Evolutionary conservation across 495 filamentous ascomycete species (phyloP).

Genomic region (Elaphomyces granulatus): DNA sequence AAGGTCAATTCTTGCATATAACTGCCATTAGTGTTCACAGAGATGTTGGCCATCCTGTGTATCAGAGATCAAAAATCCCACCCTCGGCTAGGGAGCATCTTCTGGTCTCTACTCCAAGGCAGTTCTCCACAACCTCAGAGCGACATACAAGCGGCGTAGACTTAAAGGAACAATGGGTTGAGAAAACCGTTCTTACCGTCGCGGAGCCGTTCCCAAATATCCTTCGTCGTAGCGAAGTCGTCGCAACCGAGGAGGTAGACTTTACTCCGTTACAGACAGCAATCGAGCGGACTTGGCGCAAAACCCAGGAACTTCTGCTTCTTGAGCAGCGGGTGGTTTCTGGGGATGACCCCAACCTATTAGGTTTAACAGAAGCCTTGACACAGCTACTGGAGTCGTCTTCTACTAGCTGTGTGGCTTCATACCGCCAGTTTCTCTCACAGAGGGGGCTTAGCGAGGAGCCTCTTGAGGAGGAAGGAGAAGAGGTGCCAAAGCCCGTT

Average conservation of each 20-base stretch:
- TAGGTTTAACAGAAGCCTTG: slow-evolving; percentile 56
- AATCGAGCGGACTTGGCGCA: slow-evolving; percentile 78
- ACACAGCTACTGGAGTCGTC: slow-evolving; percentile 55
- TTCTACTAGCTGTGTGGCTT: slow-evolving; percentile 52
- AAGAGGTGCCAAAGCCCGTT: slow-evolving; percentile 23
- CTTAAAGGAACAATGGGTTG: slow-evolving; percentile 56
- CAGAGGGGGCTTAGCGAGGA: slow-evolving; percentile 29
- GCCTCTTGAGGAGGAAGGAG: slow-evolving; percentile 31
- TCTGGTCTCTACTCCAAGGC: slow-evolving; percentile 54
- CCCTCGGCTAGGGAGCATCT: slow-evolving; percentile 70
- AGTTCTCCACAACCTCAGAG: slow-evolving; percentile 58
- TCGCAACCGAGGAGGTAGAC: slow-evolving; percentile 47
- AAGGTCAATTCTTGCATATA: slow-evolving; percentile 88
- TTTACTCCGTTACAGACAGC: slow-evolving; percentile 72
- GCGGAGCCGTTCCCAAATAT: slow-evolving; percentile 86
- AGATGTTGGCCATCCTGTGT: slow-evolving; percentile 72
- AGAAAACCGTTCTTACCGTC: slow-evolving; percentile 77
- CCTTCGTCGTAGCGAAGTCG: slow-evolving; percentile 72
- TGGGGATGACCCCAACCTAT: slow-evolving; percentile 51
- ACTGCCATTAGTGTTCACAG: slow-evolving; percentile 67
- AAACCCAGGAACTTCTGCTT: slow-evolving; percentile 67
- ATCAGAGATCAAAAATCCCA: slow-evolving; percentile 72
- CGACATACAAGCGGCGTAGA: slow-evolving; percentile 50
- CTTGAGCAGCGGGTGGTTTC: slow-evolving; percentile 63
- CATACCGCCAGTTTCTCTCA: slow-evolving; percentile 60